phyloP scores from a whole-genome alignment of 352 stramenopile genomes.

The Phytophthora cryptogea region DNA sequence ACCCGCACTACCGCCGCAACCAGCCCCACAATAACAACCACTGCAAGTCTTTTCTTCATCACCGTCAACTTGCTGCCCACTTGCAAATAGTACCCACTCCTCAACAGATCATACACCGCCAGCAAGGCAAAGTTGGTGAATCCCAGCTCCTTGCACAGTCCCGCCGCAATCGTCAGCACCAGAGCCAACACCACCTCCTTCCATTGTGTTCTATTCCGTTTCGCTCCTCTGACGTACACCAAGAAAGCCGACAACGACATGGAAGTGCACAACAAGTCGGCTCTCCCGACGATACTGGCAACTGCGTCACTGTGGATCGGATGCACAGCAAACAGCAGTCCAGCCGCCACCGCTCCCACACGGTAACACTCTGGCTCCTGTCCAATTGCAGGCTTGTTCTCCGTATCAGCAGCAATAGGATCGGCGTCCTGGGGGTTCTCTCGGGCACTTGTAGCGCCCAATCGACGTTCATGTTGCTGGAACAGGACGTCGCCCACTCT shows the following conservation, averaged over 20 bases:
- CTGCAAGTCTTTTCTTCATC: slow-evolving; percentile 14
- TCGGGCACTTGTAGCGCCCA: neutral
- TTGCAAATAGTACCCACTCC: neutral
- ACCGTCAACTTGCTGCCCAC: neutral
- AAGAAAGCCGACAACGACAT: slow-evolving; percentile 71
- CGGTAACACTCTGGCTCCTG: neutral
- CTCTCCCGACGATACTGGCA: slow-evolving; percentile 89
- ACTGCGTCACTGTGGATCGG: slow-evolving; percentile 92
- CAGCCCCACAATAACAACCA: slow-evolving; percentile 27
- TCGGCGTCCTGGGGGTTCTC: slow-evolving; percentile 29
- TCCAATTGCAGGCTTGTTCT: neutral
- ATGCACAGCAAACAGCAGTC: slow-evolving; percentile 91
- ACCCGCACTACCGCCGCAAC: slow-evolving; percentile 42
- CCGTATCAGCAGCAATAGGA: neutral
- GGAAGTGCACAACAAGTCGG: slow-evolving; percentile 85
- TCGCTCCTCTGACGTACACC: slow-evolving; percentile 45
- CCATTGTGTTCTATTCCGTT: slow-evolving; percentile 27
- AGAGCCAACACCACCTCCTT: slow-evolving; percentile 13
- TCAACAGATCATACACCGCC: slow-evolving; percentile 62
- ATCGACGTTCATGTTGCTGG: slow-evolving; percentile 9
- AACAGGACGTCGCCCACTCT: slow-evolving; percentile 45
- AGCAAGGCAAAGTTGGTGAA: slow-evolving; percentile 86
- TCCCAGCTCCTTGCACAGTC: slow-evolving; percentile 88
- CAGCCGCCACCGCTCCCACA: slow-evolving; percentile 34
- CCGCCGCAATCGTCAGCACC: slow-evolving; percentile 43